Conservation (phyloP, 2,329 filamentous ascomycete genomes). For the Colletotrichum viniferum region DNA sequence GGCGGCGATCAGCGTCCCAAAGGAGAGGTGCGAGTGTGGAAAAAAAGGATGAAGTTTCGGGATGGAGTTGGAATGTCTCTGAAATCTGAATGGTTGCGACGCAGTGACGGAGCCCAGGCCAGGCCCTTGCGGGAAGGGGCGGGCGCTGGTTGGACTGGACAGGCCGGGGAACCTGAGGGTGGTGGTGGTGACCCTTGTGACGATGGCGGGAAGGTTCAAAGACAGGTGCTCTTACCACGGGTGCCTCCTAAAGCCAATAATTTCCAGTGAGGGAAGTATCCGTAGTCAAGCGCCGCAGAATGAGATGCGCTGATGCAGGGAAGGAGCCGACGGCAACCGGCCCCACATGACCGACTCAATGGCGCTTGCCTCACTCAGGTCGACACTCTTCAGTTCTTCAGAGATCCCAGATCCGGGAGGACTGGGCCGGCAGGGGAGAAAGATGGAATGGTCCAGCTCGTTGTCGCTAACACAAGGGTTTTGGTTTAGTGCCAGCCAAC, state of each 20-base stretch:
- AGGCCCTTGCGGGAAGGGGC: background rate
- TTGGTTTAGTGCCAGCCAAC: background rate
- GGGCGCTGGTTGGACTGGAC: background rate
- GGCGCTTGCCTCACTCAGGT: background rate
- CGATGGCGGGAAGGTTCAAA: background rate
- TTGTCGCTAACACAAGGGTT: background rate
- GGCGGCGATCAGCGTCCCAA: background rate
- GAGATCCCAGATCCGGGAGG: background rate
- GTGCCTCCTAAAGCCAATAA: background rate
- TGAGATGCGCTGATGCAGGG: background rate
- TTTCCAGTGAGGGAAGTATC: background rate
- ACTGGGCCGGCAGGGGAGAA: background rate
- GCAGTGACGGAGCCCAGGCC: background rate
- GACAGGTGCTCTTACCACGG: background rate
- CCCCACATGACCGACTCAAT: background rate
- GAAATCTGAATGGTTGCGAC: conserved; percentile 10
- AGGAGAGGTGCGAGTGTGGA: background rate
- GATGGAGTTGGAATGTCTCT: conserved; percentile 9
- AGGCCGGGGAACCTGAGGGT: background rate
- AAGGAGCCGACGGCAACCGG: background rate
- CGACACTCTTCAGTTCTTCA: background rate
- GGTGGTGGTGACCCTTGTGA: background rate
- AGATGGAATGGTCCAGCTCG: background rate
- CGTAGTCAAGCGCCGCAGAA: background rate
- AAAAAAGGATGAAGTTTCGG: background rate